Evolutionary conservation across 371 early-diverging fungal species (phyloP).

Genomic region (Phascolomyces articulosus): DNA sequence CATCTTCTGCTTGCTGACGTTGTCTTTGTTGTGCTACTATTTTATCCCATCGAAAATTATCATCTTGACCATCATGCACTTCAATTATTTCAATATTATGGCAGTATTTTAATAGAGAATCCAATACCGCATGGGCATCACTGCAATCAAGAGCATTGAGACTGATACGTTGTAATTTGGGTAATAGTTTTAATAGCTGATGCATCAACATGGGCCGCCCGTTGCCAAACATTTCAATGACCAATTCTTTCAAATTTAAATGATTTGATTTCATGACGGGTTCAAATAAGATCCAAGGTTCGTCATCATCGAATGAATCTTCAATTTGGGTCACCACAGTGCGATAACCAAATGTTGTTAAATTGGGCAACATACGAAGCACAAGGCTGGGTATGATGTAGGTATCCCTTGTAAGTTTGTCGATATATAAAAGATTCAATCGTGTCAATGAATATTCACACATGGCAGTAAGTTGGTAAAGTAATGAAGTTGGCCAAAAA

Average conservation of each 20-base stretch:
- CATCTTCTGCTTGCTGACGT: too few species aligned
- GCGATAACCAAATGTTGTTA: background rate
- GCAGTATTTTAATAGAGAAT: background rate
- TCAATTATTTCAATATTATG: background rate
- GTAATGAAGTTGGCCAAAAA: background rate
- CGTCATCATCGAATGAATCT: background rate
- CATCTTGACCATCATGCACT: background rate
- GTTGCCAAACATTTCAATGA: background rate
- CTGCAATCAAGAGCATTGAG: background rate
- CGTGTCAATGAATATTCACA: background rate
- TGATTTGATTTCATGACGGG: background rate
- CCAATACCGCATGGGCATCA: background rate
- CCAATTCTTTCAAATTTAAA: background rate
- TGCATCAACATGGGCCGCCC: background rate
- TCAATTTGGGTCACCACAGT: background rate
- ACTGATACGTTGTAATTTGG: background rate
- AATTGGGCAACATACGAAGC: background rate
- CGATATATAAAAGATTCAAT: background rate
- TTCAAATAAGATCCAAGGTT: background rate
- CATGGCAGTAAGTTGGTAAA: background rate
- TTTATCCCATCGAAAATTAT: background rate
- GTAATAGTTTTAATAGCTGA: background rate
- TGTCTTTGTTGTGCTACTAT: background rate
- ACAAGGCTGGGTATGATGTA: background rate
- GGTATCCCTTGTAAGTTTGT: slow-evolving; percentile 1